Conservation (phyloP, 129 eudicot species). For the Centaurea solstitialis region DNA sequence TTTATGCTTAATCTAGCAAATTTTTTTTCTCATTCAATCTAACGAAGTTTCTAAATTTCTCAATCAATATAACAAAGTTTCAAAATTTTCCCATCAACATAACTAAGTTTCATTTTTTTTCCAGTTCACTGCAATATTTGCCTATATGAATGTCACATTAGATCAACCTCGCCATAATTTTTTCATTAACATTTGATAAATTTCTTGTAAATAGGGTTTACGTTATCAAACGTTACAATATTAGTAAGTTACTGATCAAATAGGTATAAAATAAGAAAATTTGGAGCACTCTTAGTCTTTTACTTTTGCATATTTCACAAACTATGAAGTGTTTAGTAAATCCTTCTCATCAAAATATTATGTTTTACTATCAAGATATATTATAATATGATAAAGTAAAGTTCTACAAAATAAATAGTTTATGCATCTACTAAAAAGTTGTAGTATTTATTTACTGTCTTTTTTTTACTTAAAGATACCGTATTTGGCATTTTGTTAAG, state of each 20-base stretch:
- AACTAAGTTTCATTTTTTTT: too few species aligned
- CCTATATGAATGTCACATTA: neutral
- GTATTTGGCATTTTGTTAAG: slow-evolving; percentile 12
- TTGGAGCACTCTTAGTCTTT: neutral
- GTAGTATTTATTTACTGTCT: neutral
- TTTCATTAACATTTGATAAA: neutral
- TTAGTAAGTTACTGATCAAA: neutral
- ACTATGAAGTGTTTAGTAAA: too few species aligned
- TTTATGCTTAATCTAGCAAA: too few species aligned
- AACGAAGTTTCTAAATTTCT: neutral
- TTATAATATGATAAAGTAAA: neutral
- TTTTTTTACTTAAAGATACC: neutral
- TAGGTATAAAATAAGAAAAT: neutral
- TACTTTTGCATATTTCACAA: neutral
- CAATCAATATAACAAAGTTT: neutral
- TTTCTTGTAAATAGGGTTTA: neutral
- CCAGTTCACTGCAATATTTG: neutral
- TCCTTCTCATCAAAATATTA: too few species aligned
- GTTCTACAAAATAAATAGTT: neutral
- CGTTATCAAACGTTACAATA: neutral
- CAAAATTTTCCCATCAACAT: neutral
- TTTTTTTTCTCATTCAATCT: neutral
- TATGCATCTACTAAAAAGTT: neutral
- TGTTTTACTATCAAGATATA: neutral
- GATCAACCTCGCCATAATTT: neutral